Conservation (phyloP, 116 monocot genomes). For the Zostera marina region DNA sequence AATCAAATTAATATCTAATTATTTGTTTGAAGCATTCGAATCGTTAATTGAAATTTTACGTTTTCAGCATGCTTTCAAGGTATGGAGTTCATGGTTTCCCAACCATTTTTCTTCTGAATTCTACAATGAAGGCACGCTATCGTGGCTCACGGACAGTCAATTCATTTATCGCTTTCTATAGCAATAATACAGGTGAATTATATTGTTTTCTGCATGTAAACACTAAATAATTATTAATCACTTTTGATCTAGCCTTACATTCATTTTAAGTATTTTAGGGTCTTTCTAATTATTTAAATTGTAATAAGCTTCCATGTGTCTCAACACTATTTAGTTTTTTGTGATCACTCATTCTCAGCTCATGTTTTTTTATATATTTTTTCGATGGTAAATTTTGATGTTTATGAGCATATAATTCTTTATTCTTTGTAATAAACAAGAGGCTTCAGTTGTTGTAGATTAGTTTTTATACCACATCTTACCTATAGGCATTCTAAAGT, state of each 20-base stretch:
- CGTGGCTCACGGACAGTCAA: constrained; percentile 65
- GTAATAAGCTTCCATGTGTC: not conserved
- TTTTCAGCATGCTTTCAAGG: constrained; percentile 59
- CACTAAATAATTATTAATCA: no score
- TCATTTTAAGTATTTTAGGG: no score
- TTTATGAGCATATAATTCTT: not conserved
- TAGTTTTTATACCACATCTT: no score
- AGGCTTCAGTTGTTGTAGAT: no score
- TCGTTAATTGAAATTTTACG: not conserved
- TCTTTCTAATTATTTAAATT: not conserved
- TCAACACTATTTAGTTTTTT: not conserved
- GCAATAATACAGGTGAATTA: constrained; percentile 54
- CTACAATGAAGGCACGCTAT: constrained; percentile 74
- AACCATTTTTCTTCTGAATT: constrained; percentile 77
- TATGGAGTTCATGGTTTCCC: constrained; percentile 96
- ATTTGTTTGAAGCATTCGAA: not conserved
- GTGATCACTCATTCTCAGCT: not conserved
- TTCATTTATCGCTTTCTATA: constrained; percentile 75
- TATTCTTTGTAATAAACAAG: not conserved
- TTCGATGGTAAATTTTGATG: not conserved
- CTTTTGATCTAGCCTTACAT: no score
- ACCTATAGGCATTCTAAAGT: no score
- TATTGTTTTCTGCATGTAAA: not conserved
- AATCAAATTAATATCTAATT: not conserved
- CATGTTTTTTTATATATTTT: no score